These are phyloP conservation scores for Aschersonia sp. DNA, from an alignment of 2,329 filamentous ascomycete genomes.

Conservation along the genomic window DNA sequence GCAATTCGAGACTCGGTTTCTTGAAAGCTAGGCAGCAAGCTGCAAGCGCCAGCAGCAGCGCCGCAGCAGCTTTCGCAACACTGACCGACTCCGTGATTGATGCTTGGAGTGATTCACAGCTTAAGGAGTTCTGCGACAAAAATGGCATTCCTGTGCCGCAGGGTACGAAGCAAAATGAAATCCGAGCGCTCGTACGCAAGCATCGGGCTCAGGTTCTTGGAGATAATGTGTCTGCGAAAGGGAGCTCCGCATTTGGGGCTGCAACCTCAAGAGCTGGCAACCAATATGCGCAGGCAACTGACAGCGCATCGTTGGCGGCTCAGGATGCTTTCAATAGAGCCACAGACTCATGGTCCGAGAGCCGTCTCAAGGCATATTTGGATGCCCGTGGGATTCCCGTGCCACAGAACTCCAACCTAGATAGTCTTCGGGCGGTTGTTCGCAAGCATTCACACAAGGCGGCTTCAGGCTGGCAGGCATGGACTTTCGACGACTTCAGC, in stretches of 20 bases:
- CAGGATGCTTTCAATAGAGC: constrained; percentile 54
- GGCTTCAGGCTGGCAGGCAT: constrained; percentile 51
- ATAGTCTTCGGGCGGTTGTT: constrained; percentile 63
- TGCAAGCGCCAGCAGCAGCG: constrained; percentile 46
- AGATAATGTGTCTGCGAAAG: constrained; percentile 45
- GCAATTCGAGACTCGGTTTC: constrained; percentile 72
- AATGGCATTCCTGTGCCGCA: constrained; percentile 79
- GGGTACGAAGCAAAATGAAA: constrained; percentile 79
- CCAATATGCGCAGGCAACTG: constrained; percentile 61
- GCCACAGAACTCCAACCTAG: constrained; percentile 54
- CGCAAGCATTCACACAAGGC: constrained; percentile 60
- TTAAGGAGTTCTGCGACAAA: constrained; percentile 90
- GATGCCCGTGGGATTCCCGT: constrained; percentile 65
- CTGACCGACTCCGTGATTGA: constrained; percentile 76
- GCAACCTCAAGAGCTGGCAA: constrained; percentile 66
- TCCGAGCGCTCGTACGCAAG: constrained; percentile 80
- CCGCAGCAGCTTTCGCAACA: constrained; percentile 55
- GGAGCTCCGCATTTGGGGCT: constrained; percentile 49
- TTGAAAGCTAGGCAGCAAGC: constrained; percentile 49
- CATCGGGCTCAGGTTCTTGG: constrained; percentile 60
- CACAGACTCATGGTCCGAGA: constrained; percentile 55
- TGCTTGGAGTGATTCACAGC: constrained; percentile 73
- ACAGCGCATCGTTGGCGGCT: constrained; percentile 45
- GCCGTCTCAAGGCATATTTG: constrained; percentile 62
- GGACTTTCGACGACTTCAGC: constrained; percentile 70